Percentiles rank a stretch among this genome's conserved stretches.
Evolutionary conservation across 2,329 filamentous ascomycete genomes (phyloP).

Genomic region (Didymella pinodella): DNA sequence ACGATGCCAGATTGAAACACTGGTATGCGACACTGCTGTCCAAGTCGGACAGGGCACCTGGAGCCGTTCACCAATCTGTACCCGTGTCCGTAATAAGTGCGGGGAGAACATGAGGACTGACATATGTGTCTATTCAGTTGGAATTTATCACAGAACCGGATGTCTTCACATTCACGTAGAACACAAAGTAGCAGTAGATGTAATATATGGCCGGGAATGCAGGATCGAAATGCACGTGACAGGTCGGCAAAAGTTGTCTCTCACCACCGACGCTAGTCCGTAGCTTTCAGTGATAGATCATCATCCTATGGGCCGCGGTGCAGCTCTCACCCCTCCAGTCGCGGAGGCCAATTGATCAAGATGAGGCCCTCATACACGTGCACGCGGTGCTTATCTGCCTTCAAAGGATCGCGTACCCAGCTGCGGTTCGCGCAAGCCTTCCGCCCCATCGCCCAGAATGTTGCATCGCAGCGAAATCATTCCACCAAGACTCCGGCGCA

Average conservation of each 20-base stretch:
- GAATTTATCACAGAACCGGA: not conserved
- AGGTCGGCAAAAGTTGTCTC: constrained; percentile 1
- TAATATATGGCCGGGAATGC: too few relatives aligned
- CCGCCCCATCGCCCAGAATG: constrained; percentile 35
- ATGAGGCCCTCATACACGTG: constrained; percentile 54
- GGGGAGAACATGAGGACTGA: too few relatives aligned
- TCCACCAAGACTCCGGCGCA: constrained; percentile 43
- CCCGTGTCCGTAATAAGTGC: not conserved
- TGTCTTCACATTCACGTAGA: too few relatives aligned
- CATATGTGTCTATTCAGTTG: not conserved
- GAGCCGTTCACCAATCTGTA: not conserved
- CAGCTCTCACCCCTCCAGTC: constrained; percentile 9
- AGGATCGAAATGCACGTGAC: constrained; percentile 5
- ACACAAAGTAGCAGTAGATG: too few relatives aligned
- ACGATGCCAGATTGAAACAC: not conserved
- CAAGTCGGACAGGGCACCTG: not conserved
- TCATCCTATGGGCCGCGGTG: constrained; percentile 11
- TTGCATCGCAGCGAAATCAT: constrained; percentile 39
- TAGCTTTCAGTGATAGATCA: constrained; percentile 21
- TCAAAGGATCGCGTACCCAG: constrained; percentile 43
- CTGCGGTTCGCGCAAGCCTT: constrained; percentile 35
- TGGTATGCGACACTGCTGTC: not conserved
- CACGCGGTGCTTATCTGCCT: constrained; percentile 48
- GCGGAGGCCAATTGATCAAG: constrained; percentile 25
- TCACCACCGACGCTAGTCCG: constrained; percentile 18